Conservation (phyloP, 768 basidiomycete species). For the Podaxis sp. region DNA sequence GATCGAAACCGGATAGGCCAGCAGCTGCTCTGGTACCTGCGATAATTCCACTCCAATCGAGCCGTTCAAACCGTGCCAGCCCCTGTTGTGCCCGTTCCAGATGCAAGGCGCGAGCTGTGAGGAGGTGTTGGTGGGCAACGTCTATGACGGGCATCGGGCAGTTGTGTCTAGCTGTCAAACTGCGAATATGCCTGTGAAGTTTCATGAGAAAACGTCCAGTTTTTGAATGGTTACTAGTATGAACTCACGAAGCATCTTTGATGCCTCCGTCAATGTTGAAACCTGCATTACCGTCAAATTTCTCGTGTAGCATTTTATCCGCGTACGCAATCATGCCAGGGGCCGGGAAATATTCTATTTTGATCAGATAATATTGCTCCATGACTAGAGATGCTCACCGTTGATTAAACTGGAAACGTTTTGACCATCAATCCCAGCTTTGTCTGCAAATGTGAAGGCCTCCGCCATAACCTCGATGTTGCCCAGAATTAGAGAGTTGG, state of each 20-base stretch:
- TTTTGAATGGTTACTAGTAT: background rate
- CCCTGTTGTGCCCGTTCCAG: slow-evolving; percentile 44
- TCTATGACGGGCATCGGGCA: slow-evolving; percentile 74
- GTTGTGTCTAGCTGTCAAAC: slow-evolving; percentile 62
- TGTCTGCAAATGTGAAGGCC: slow-evolving; percentile 81
- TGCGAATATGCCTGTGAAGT: slow-evolving; percentile 32
- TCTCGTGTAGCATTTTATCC: slow-evolving; percentile 68
- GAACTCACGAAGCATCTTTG: slow-evolving; percentile 70
- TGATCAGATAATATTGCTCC: background rate
- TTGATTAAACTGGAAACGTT: slow-evolving; percentile 57
- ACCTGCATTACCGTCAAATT: slow-evolving; percentile 72
- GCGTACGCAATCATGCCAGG: slow-evolving; percentile 63
- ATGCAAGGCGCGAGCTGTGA: slow-evolving; percentile 77
- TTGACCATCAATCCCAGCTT: slow-evolving; percentile 73
- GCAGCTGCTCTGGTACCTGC: slow-evolving; percentile 77
- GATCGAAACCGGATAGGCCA: slow-evolving; percentile 52
- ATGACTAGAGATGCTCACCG: slow-evolving; percentile 38
- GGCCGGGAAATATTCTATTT: slow-evolving; percentile 65
- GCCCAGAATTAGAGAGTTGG: slow-evolving; percentile 78
- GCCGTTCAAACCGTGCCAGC: slow-evolving; percentile 45
- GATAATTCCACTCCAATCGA: slow-evolving; percentile 85
- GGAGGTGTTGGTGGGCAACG: slow-evolving; percentile 72
- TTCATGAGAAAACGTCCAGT: background rate
- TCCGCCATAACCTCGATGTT: slow-evolving; percentile 79
- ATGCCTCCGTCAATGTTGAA: slow-evolving; percentile 87